Percentiles rank a stretch among this genome's conserved stretches.
Conservation (phyloP, 305 asterid species). For the Striga hermonthica region DNA sequence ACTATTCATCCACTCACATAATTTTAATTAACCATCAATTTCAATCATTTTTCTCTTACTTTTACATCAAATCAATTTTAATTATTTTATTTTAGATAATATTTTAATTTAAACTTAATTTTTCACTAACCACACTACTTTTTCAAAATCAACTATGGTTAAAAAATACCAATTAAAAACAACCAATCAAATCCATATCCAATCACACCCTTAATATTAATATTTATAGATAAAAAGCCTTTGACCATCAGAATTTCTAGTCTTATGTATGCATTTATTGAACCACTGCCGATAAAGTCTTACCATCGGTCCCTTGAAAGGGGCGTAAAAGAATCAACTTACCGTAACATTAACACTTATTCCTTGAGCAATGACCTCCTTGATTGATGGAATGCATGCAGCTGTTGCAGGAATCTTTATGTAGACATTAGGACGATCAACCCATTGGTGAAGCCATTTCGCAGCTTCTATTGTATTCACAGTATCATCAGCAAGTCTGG, state of each 20-base stretch:
- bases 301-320: conserved; percentile 22
- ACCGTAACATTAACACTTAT: conserved; percentile 97
- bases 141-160: no score
- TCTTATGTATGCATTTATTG: background rate
- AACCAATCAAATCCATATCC: no score
- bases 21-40: no score
- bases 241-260: conserved; percentile 9
- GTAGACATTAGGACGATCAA: conserved; percentile 80
- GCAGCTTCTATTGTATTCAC: conserved; percentile 85
- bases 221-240: background rate
- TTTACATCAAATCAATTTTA: no score
- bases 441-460: conserved; percentile 90
- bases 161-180: no score
- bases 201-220: conserved; percentile 4
- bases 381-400: conserved; percentile 88
- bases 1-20: no score
- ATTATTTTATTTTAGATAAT: no score
- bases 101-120: no score
- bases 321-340: conserved; percentile 38
- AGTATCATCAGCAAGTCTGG: conserved; percentile 92
- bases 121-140: no score
- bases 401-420: conserved; percentile 97
- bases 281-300: background rate
- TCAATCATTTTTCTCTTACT: no score
- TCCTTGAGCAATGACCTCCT: conserved; percentile 91